Percentiles rank a stretch among this genome's conserved stretches.
Evolutionary conservation across 164 flowering plant species (phyloP).

Genomic region (Nelumbo lutea): DNA sequence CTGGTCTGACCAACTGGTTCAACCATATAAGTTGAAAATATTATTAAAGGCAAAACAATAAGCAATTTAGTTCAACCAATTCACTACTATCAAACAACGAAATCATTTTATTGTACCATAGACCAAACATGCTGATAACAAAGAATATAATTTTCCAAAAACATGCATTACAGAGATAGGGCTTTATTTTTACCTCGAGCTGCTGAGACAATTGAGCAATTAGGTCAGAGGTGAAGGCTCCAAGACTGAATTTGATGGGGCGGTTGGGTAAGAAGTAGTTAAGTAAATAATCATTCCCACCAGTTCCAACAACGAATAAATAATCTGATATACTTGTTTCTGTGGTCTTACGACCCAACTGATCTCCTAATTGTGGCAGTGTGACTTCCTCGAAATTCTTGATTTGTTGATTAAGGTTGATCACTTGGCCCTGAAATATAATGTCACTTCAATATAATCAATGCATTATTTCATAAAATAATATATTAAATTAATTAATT

Average conservation of each 20-base stretch:
- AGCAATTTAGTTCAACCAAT: no score
- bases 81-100: no score
- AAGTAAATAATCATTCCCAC: conserved; percentile 58
- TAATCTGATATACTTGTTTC: conserved; percentile 20
- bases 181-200: conserved; percentile 62
- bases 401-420: conserved; percentile 42
- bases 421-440: conserved; percentile 40
- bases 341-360: conserved; percentile 15
- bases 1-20: no score
- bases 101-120: no score
- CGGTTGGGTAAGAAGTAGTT: conserved; percentile 36
- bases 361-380: conserved; percentile 30
- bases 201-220: conserved; percentile 29
- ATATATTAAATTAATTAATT: no score
- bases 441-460: no score
- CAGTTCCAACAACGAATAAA: conserved; percentile 53
- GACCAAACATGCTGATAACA: no score
- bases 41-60: no score
- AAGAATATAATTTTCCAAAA: no score
- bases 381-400: conserved; percentile 46
- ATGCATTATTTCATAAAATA: no score
- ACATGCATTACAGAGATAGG: no score
- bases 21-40: no score
- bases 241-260: conserved; percentile 21
- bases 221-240: conserved; percentile 43